Evolutionary conservation across 2,329 filamentous ascomycete species (phyloP).

Genomic region (Drechslera avenae): DNA sequence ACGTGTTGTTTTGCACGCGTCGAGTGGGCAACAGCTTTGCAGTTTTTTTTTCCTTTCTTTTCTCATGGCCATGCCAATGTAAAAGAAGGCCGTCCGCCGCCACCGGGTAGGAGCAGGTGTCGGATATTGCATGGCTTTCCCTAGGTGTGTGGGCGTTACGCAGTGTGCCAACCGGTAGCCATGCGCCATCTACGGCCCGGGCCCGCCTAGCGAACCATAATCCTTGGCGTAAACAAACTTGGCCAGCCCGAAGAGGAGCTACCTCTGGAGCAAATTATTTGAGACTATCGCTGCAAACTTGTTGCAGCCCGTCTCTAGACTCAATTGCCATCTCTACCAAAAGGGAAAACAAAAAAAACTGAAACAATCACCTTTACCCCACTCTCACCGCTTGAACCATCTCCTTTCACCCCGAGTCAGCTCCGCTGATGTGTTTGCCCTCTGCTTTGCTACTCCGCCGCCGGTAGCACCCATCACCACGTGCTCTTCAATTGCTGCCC

Average conservation of each 20-base stretch:
- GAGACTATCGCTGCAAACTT: constrained; percentile 4
- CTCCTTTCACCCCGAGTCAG: constrained; percentile 21
- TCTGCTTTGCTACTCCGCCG: constrained; percentile 17
- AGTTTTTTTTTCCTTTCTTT: background rate
- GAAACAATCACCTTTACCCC: constrained; percentile 4
- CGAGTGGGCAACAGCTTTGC: constrained; percentile 20
- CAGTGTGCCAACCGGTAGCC: constrained; percentile 21
- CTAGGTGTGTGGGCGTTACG: constrained; percentile 15
- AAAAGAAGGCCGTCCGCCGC: constrained; percentile 4
- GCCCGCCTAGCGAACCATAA: constrained; percentile 16
- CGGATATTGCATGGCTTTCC: constrained; percentile 4
- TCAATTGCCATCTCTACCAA: constrained; percentile 9
- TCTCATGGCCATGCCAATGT: constrained; percentile 4
- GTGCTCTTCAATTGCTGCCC: constrained; percentile 10
- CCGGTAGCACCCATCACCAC: constrained; percentile 5
- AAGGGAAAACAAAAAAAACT: constrained; percentile 6
- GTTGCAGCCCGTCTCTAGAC: constrained; percentile 11
- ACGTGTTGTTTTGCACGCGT: constrained; percentile 29
- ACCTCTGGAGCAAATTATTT: constrained; percentile 7
- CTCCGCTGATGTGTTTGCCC: constrained; percentile 35
- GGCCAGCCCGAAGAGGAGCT: constrained; percentile 7
- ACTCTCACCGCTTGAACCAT: constrained; percentile 6
- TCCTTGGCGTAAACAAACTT: constrained; percentile 26
- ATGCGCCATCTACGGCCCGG: constrained; percentile 22
- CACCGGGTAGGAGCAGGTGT: constrained; percentile 14